These are phyloP conservation scores for Lumnitzera racemosa DNA, from an alignment of 345 rosid genomes.

Conservation along the genomic window DNA sequence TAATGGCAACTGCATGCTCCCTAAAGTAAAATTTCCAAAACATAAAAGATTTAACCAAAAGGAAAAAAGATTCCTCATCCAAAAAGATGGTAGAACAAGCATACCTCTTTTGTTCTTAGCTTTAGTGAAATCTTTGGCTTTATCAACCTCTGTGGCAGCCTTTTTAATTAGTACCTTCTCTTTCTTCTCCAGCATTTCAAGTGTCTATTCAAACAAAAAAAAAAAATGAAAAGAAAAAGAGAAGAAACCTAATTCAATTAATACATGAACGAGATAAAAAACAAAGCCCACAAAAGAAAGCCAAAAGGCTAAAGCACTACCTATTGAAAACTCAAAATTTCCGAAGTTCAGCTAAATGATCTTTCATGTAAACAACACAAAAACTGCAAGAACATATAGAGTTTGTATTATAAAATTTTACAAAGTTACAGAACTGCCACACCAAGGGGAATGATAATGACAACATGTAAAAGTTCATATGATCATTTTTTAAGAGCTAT, in stretches of 20 bases:
- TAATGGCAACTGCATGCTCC: background rate
- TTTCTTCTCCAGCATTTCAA: conserved; percentile 94
- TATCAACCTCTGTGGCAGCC: conserved; percentile 74
- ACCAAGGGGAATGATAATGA: no score
- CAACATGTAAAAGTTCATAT: no score
- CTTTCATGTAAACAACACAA: no score
- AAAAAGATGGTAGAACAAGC: background rate
- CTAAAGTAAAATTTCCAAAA: background rate
- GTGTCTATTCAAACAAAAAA: conserved; percentile 40
- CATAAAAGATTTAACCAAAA: background rate
- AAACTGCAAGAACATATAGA: no score
- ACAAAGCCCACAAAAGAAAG: background rate
- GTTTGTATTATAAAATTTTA: no score
- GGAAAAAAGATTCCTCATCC: background rate
- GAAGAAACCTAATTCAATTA: background rate
- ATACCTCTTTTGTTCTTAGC: conserved; percentile 78
- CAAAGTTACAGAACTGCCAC: no score
- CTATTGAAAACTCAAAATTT: no score
- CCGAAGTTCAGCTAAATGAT: no score
- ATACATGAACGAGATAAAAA: background rate
- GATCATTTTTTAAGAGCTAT: no score
- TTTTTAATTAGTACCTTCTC: conserved; percentile 82
- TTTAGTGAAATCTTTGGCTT: conserved; percentile 59
- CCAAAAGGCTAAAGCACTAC: no score
- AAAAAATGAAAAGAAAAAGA: background rate